A percentile compares a stretch with the other conserved stretches of the same genome.
phyloP scores from a whole-genome alignment of 2,329 filamentous ascomycete species.

The Phialocephala sp. region DNA sequence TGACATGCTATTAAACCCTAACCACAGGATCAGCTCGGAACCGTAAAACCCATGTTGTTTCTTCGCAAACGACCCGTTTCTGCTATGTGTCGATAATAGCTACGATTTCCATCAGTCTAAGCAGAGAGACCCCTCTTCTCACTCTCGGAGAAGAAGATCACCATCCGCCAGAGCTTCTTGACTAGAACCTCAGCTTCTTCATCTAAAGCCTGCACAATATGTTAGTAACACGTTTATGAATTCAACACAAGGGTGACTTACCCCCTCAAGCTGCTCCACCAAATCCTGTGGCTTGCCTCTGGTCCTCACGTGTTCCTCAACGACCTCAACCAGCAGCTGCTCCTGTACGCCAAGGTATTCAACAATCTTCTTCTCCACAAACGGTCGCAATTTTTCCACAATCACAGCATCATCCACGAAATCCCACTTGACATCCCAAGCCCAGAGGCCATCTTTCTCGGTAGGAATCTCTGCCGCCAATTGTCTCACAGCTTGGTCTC shows the following conservation, averaged over 20 bases:
- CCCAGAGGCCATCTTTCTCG: slow-evolving; percentile 85
- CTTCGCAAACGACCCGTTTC: not conserved
- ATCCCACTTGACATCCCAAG: slow-evolving; percentile 93
- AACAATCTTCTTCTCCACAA: slow-evolving; percentile 97
- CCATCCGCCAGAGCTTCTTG: slow-evolving; percentile 97
- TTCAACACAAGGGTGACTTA: slow-evolving; percentile 52
- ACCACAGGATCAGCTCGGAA: not conserved
- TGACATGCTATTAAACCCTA: not conserved
- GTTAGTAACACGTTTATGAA: slow-evolving; percentile 42
- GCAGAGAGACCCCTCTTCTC: slow-evolving; percentile 86
- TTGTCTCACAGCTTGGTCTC: slow-evolving; percentile 78
- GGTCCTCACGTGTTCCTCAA: slow-evolving; percentile 83
- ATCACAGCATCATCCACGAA: slow-evolving; percentile 83
- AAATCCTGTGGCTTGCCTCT: slow-evolving; percentile 78
- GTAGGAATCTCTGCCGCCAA: slow-evolving; percentile 90
- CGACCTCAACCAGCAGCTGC: slow-evolving; percentile 90
- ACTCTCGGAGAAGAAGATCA: slow-evolving; percentile 95
- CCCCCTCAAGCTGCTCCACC: slow-evolving; percentile 83
- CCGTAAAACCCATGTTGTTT: not conserved
- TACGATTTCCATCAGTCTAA: slow-evolving; percentile 45
- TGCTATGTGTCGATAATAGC: no score
- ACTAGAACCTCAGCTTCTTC: slow-evolving; percentile 94
- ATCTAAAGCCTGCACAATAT: slow-evolving; percentile 71
- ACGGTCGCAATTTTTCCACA: slow-evolving; percentile 85
- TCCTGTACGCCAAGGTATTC: slow-evolving; percentile 97